phyloP scores from a whole-genome alignment of 129 eudicot genomes.

The Helichrysum umbraculigerum region DNA sequence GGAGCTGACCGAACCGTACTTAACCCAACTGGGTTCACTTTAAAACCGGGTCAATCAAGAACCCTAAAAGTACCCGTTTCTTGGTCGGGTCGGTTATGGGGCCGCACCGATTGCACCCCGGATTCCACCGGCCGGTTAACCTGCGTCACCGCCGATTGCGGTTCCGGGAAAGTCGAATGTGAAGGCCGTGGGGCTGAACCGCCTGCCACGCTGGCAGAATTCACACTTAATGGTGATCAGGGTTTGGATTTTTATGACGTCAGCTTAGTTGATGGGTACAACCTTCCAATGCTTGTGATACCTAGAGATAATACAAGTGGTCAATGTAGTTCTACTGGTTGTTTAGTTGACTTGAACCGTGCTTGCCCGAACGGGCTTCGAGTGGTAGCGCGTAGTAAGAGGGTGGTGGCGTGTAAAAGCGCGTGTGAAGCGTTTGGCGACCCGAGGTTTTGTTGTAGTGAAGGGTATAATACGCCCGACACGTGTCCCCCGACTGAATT shows the following conservation, averaged over 20 bases:
- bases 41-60: constrained; percentile 57
- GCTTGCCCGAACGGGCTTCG: constrained; percentile 60
- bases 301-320: constrained; percentile 62
- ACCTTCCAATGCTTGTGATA: constrained; percentile 73
- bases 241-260: constrained; percentile 87
- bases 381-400: constrained; percentile 47
- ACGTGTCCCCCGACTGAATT: constrained; percentile 74
- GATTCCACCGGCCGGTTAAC: constrained; percentile 53
- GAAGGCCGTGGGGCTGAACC: constrained; percentile 81
- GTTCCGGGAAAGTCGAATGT: constrained; percentile 65
- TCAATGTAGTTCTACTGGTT: constrained; percentile 69
- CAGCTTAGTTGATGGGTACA: constrained; percentile 90
- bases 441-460: constrained; percentile 80
- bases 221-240: constrained; percentile 79
- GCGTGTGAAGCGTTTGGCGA: constrained; percentile 92
- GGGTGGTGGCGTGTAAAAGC: constrained; percentile 81
- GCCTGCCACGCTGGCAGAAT: constrained; percentile 88
- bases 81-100: constrained; percentile 98
- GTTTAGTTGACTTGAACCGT: constrained; percentile 73
- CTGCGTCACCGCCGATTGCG: constrained; percentile 84
- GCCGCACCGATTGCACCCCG: constrained; percentile 53
- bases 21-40: constrained; percentile 57
- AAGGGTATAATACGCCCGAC: constrained; percentile 67
- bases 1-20: constrained; percentile 61
- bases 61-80: constrained; percentile 54